Evolutionary conservation across 345 rosid genomes (phyloP), one percentile per base, ranked within the genome.

Genomic region (Eucalyptus globulus): DNA sequence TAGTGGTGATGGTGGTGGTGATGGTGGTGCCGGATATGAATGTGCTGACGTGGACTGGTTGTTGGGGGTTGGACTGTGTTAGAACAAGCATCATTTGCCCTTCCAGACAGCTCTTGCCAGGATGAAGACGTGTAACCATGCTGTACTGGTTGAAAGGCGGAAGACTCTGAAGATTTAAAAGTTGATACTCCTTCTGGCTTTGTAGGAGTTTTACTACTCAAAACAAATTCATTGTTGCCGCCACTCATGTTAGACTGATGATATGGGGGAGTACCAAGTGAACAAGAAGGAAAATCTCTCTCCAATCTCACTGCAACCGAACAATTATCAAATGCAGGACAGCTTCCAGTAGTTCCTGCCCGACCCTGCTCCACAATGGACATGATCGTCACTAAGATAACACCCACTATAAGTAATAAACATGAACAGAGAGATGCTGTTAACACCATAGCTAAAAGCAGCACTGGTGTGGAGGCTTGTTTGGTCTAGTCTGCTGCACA

Each of bases 171-270:
- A 65, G 92, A 90, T 90, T 92, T 93, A 85, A 93, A 91, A 89
- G 93, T 93, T 87, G 94, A 90, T 22, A 87, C 60, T 50, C 89
- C 89, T 91, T 91, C 95, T 43, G 92, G 92, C 88, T 93, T 95
- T 62, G 92, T 88, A 87, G 89, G 90, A 80, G 89, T 92, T 80
- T 90, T 91, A 89, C 92, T 93, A 69, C 94, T 87, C 47, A 96
- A 92, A 60, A 91, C 94, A 91, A 93, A 91, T 83, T 94, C 95
- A 49, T 93, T 92, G 91, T 94, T 93, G 89, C 92, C 92, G 91
- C 95, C 93, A 88, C 97, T 94, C 12, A 93, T 95, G 88, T 93
- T 93, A 58, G 94, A 95, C 90, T 92, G 94, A 91, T 90, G 96
- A 90, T 89, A 94, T 26, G 89, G 86, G 81, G 93, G 91, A 85